Evolutionary conservation across 78 protist genomes (phyloP), one percentile per base, ranked within the genome.

Genomic region (Dictyostelium brefeldianum): DNA sequence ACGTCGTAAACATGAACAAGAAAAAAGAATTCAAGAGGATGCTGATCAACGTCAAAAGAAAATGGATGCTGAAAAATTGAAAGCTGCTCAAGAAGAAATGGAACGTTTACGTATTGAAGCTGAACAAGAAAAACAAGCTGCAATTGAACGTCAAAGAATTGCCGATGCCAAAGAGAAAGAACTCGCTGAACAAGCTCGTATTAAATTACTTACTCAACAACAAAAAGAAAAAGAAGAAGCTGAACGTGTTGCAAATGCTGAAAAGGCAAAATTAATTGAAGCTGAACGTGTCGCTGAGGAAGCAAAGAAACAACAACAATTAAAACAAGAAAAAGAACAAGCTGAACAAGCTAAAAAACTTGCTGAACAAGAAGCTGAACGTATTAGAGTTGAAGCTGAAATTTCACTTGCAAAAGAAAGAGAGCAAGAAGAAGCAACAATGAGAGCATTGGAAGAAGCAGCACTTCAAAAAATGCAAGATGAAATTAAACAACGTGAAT

Each of bases 1-100:
- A 36, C 67, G 93, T 59, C 65, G 93, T 57, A 87, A 77, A 43
- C 84, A 78, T 48, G 93, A 87, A 46, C 83, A 87, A 50, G 93
- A 87, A 64, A 54, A 77, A 25, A 80, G 93, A 48, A 41, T 41
- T 17, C 75, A 77, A 64, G 93, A 87, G 43, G 93, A 87, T 18
- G 65, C 47, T 17, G 93, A 56, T 22, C 12, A 3, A 22, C 56
- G 69, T 5, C 67, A 77, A 78, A 64, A 77, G 59, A 74, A 75
- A 41, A 77, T 74, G 47, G 93, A 87, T 22, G 93, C 83, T 0
- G 93, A 87, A 12, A 43, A 70, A 43, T 14, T 64, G 4, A 74
- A 53, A 48, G 3, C 29, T 1, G 41, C 81, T 27, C 81, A 77
- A 59, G 93, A 87, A 41, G 84, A 64, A 15, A 27, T 87, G 78